Evolutionary conservation across 371 early-diverging fungal species (phyloP), one percentile per base, ranked within the genome.

Genomic region (Vavraia culicis): DNA sequence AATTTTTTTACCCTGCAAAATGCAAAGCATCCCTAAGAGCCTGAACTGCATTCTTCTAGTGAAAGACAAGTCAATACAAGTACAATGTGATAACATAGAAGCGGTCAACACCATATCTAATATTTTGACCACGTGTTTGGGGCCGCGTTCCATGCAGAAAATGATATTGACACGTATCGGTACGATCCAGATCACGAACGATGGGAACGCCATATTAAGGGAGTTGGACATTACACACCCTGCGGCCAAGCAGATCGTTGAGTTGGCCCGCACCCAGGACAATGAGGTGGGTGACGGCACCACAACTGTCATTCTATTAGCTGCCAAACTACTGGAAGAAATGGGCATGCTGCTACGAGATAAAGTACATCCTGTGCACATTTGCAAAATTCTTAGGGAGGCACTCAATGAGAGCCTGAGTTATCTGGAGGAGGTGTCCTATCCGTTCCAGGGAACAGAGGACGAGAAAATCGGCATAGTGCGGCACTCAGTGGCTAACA

Each of bases 261-360:
- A 96, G 68, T 78, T 98, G 37, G 81, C 87, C 31, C 76, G 93
- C 69, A 95, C 99, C 48, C 99, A 99, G 75, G 95, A 95, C 74
- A 95, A 96, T 69, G 96, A 95, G 71, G 95, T 95, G 31, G 99
- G 99, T 52, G 99, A 99, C 72, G 99, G 99, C 49, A 99, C 99
- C 15, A 99, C 99, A 20, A 77, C 80, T 52, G 99, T 98, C 56
- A 88, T 98, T 53, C 83, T 98, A 63, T 75, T 94, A 31, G 59
- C 71, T 27, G 46, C 66, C 4, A 66, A 62, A 41, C 34, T 71
- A 22, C 50, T 71, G n/a, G 35, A 54, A 8, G 57, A 64, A 23
- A 49, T 69, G 50, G 20, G 35, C 0, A 4, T 32, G 5, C 39
- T 67, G 10, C 41, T 95, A 50, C 83, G 88, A 67, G 81, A 86